These are phyloP conservation scores for Rosa multiflora DNA, from an alignment of 306 rosid genomes.

Conservation along the genomic window DNA sequence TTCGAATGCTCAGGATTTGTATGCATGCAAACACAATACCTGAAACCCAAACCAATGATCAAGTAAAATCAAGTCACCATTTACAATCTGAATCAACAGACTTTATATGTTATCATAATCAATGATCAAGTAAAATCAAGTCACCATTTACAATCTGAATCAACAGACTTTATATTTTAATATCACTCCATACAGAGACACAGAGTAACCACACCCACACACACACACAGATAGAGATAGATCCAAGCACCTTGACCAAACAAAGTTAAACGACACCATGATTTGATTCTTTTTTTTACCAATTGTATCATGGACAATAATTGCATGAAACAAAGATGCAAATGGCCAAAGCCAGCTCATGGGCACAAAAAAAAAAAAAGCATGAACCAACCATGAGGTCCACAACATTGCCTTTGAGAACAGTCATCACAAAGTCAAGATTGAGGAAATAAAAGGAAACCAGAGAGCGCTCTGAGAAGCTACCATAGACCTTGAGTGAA, in stretches of 20 bases:
- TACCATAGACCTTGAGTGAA: neutral
- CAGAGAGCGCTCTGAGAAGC: conserved; percentile 21
- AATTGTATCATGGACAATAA: conserved; percentile 16
- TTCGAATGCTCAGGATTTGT: neutral
- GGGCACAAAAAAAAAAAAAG: conserved; percentile 33
- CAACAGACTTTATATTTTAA: too few species aligned
- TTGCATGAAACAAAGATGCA: conserved; percentile 21
- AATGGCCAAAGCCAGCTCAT: conserved; percentile 45
- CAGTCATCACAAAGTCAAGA: conserved; percentile 19
- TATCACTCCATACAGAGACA: too few species aligned
- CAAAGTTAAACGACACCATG: neutral
- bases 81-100: neutral
- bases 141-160: neutral
- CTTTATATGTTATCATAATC: neutral
- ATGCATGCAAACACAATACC: too few species aligned
- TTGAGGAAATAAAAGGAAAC: conserved; percentile 19
- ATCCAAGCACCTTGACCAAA: neutral
- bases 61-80: neutral
- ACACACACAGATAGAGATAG: neutral
- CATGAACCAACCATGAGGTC: conserved; percentile 42
- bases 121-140: neutral
- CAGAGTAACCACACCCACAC: too few species aligned
- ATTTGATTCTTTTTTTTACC: conserved; percentile 8
- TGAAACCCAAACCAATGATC: neutral
- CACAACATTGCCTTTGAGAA: conserved; percentile 24